Evolutionary conservation across 2,329 filamentous ascomycete species (phyloP), one percentile per base, ranked within the genome.

Genomic region (Didymella sp.): DNA sequence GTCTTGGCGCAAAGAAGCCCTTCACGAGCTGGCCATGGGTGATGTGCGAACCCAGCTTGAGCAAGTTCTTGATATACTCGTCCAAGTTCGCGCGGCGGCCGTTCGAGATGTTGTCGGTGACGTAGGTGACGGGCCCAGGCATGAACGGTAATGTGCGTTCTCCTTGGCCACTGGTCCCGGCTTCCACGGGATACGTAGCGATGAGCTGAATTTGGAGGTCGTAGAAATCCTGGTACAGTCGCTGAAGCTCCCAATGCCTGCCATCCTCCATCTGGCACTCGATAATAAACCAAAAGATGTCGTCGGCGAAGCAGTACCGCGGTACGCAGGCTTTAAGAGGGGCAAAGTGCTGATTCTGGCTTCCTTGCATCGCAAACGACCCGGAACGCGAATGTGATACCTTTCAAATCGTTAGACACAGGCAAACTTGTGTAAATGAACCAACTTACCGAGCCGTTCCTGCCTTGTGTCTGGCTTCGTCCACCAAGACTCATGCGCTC

Each of bases 241-340:
- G 87, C 35, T 92, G 94, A 46, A 99, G 80, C 73, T 97, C 93
- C 92, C 93, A 98, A 72, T 91, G 89, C 43, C 91, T 85, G 44
- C 92, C 93, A 73, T 98, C 93, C 71, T 96, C 92, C 76, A 98
- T 86, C 68, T 89, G 85, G 22, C 91, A 92, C 75, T 97, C 93
- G 57, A 99, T 94, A 51, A 97, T 91, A 72, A 98, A 99, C 92
- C 95, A 98, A 77, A 98, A 98, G 76, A 97, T 97, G 67, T 97
- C 93, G 73, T 98, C 94, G 58, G 92, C 92, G 71, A 96, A 98
- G 76, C 92, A 96, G 79, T 96, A 98, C 60, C 92, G 85, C 15
- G 94, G 93, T 67, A 98, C 96, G 49, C 87, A 89, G 12, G 94
- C 95, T 54, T 87, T 86, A 45, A 96, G 80, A 0, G 95, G 94